Percentiles rank a stretch among this genome's conserved stretches.
phyloP scores from a whole-genome alignment of 192 early-diverging fungal genomes.

The Lobosporangium transversale region DNA sequence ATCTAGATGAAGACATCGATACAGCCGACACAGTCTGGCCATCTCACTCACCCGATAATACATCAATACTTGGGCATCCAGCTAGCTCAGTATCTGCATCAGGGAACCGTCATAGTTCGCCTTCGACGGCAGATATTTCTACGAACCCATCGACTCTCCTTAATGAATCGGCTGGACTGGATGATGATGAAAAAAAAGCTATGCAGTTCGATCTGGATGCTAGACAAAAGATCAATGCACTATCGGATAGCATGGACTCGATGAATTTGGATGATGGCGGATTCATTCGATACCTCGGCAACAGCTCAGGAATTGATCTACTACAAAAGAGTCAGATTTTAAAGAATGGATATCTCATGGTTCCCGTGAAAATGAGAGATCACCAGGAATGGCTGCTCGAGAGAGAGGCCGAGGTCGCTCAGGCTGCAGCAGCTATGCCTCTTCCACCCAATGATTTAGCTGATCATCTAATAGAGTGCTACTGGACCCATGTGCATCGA shows the following conservation, averaged over 20 bases:
- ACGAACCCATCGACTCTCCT: neutral
- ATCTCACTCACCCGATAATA: slow-evolving; percentile 26
- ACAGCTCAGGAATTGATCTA: slow-evolving; percentile 78
- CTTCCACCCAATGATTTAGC: slow-evolving; percentile 71
- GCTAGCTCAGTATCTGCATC: too few species aligned
- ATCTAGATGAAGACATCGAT: slow-evolving; percentile 33
- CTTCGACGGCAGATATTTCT: slow-evolving; percentile 1
- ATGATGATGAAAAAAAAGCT: slow-evolving; percentile 27
- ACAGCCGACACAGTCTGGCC: slow-evolving; percentile 37
- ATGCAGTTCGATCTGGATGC: slow-evolving; percentile 21
- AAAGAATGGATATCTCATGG: slow-evolving; percentile 60
- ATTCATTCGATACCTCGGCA: slow-evolving; percentile 75
- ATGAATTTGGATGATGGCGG: slow-evolving; percentile 76
- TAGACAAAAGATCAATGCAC: slow-evolving; percentile 48
- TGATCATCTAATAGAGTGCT: slow-evolving; percentile 67
- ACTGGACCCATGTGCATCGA: slow-evolving; percentile 76
- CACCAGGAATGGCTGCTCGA: slow-evolving; percentile 21
- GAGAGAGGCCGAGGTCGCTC: slow-evolving; percentile 16
- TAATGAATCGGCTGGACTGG: neutral
- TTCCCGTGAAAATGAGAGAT: slow-evolving; percentile 44
- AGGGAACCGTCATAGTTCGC: too few species aligned
- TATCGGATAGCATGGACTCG: slow-evolving; percentile 68
- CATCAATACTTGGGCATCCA: neutral
- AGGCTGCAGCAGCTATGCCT: slow-evolving; percentile 26
- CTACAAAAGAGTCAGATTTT: slow-evolving; percentile 70